Base-by-base conservation (phyloP, 148 eudicot genomes). In the Amaranthus cruentus region DNA sequence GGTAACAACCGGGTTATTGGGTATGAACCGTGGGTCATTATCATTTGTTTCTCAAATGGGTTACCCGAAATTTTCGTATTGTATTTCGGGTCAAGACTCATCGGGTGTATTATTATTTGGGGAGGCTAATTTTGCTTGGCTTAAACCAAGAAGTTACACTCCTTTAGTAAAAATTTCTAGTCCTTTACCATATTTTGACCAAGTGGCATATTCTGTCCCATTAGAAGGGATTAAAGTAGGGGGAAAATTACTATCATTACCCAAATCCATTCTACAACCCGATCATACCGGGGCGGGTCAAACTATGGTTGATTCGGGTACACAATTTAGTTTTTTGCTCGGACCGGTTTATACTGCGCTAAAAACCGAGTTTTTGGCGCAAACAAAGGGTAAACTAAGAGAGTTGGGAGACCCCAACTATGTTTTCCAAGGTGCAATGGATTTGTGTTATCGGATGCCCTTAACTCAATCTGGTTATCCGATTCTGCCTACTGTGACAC, bases 231-330 rank as follows among this genome's bases (percentile, higher is more conserved):
- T 94, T 2, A 83, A 78, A 77, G 97, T 94, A 0, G 84, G 88
- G 55, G 60, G 58, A 1, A 84, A 78, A 42, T 14, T 87, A 1
- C 56, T 94, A 9, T 56, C 80, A 2, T 7, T 94, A 54, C 88
- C 97, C 14, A 85, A 88, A 67, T 87, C 95, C 6, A 65, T 91
- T 2, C 81, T 87, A 11, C 84, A 81, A 51, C 98, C 98, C 7
- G 98, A 94, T 43, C 97, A 89, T 38, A 86, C 96, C 47, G 98
- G 98, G n/a, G 97, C 98, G 69, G 98, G 97, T 75, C 98, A 91
- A 75, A 94, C 98, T 11, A 94, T 91, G 98, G 89, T 94, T 12
- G 98, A 94, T 68, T 94, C 98, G 6, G 98, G 98, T 4, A 94
- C 98, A 15, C 98, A 94, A 69, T 94, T 89, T 76, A 89, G 91